These are phyloP conservation scores for Coemansia sp. DNA, from an alignment of 192 early-diverging fungal species.

Conservation along the genomic window DNA sequence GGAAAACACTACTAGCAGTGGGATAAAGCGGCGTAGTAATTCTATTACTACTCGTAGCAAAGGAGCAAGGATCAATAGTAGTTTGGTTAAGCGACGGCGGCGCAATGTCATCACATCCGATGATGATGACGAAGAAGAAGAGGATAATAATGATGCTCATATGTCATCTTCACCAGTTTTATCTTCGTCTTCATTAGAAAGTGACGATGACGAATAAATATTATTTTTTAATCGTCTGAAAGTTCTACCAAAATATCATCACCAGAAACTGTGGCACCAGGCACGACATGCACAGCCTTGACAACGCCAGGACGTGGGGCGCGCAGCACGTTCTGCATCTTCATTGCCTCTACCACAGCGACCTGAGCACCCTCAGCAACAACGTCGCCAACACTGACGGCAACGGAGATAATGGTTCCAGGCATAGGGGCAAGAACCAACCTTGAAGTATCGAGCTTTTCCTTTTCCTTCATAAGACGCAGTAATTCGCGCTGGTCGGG, in stretches of 20 bases:
- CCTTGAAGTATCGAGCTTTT: constrained; percentile 70
- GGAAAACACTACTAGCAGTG: too few relatives aligned
- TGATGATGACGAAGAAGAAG: constrained; percentile 1
- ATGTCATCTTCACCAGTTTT: constrained; percentile 1
- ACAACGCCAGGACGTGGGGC: constrained; percentile 77
- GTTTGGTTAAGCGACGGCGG: constrained; percentile 16
- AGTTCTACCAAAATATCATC: constrained; percentile 81
- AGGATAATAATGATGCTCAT: background rate
- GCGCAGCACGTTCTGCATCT: constrained; percentile 94
- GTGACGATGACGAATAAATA: background rate
- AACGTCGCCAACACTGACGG: constrained; percentile 80
- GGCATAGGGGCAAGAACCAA: constrained; percentile 90
- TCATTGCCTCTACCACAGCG: constrained; percentile 95
- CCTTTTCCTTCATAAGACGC: constrained; percentile 76
- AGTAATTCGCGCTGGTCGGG: constrained; percentile 65
- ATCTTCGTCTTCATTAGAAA: constrained; percentile 4
- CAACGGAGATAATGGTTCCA: constrained; percentile 81
- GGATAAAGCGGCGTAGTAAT: background rate
- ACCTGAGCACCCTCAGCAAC: constrained; percentile 84
- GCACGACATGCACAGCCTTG: constrained; percentile 72
- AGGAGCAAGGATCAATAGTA: background rate
- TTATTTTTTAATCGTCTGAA: constrained; percentile 27
- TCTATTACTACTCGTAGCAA: background rate
- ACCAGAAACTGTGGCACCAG: constrained; percentile 75
- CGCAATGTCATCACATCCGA: constrained; percentile 32